phyloP scores from a whole-genome alignment of 495 filamentous ascomycete genomes.

The Aspergillus asperescens region DNA sequence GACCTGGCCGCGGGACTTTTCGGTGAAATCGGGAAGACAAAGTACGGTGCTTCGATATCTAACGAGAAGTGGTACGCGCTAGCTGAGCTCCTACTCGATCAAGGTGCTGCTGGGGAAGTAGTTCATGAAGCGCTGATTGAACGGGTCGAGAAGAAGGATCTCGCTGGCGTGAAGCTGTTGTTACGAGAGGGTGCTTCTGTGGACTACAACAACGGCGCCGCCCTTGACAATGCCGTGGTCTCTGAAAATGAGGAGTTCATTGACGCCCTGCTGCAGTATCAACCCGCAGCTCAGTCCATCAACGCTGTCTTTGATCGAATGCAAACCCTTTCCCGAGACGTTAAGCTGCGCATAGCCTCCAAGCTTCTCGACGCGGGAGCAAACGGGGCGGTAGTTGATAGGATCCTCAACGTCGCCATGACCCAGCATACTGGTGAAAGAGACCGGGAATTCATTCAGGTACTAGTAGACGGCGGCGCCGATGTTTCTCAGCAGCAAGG shows the following conservation, averaged over 20 bases:
- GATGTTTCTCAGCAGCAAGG: slow-evolving; percentile 6
- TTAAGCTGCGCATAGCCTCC: background rate
- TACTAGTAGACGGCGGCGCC: slow-evolving; percentile 4
- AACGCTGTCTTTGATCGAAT: slow-evolving; percentile 6
- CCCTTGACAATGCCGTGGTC: slow-evolving; percentile 2
- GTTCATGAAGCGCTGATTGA: slow-evolving; percentile 7
- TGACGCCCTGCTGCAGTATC: background rate
- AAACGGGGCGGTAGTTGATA: slow-evolving; percentile 4
- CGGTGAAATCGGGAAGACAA: background rate
- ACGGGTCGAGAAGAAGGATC: slow-evolving; percentile 1
- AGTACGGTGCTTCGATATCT: background rate
- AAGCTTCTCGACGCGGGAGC: slow-evolving; percentile 8
- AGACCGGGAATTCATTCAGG: background rate
- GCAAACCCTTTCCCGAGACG: background rate
- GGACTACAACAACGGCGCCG: slow-evolving; percentile 1
- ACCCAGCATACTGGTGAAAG: background rate
- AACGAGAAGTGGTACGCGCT: slow-evolving; percentile 4
- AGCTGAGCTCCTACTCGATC: slow-evolving; percentile 1
- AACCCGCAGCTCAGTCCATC: background rate
- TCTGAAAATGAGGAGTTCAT: slow-evolving; percentile 4
- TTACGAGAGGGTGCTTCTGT: slow-evolving; percentile 3
- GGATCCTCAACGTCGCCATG: background rate
- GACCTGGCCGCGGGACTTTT: slow-evolving; percentile 8
- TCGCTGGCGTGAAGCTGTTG: slow-evolving; percentile 3
- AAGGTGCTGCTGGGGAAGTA: background rate